Conservation (phyloP, 805 yeast genomes). For the Dipodascus geniculatus region DNA sequence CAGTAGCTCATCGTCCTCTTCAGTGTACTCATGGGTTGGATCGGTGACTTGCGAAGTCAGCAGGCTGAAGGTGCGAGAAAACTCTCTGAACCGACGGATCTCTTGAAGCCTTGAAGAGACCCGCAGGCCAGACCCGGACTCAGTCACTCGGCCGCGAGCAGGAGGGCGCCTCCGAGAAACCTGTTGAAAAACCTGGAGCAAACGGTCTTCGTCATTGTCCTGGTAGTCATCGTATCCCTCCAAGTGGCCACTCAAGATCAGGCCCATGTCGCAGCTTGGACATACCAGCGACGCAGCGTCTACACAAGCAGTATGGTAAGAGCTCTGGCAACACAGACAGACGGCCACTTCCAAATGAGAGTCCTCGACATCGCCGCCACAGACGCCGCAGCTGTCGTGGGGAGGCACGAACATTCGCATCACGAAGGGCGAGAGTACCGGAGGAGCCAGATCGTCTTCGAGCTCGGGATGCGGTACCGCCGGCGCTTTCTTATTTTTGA, state of each 20-base stretch:
- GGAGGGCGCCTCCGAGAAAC: neutral
- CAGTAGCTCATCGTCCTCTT: neutral
- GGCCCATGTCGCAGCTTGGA: neutral
- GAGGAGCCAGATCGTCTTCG: neutral
- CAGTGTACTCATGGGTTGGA: neutral
- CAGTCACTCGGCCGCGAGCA: no score
- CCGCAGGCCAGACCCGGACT: no score
- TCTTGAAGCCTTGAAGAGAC: neutral
- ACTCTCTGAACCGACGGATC: neutral
- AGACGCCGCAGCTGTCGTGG: neutral
- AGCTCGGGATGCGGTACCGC: slow-evolving; percentile 3
- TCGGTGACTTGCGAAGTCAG: neutral
- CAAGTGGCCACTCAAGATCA: neutral
- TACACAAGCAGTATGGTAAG: neutral
- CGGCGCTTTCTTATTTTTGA: slow-evolving; percentile 11
- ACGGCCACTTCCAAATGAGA: neutral
- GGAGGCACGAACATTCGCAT: neutral
- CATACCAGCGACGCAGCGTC: neutral
- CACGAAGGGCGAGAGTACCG: neutral
- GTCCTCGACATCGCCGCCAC: neutral
- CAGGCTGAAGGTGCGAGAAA: neutral
- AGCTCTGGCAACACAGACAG: neutral
- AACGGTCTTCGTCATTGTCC: neutral
- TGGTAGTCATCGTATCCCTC: neutral
- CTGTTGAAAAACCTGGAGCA: neutral